phyloP scores from a whole-genome alignment of 2,329 filamentous ascomycete genomes.

The Epichloe gansuensis region DNA sequence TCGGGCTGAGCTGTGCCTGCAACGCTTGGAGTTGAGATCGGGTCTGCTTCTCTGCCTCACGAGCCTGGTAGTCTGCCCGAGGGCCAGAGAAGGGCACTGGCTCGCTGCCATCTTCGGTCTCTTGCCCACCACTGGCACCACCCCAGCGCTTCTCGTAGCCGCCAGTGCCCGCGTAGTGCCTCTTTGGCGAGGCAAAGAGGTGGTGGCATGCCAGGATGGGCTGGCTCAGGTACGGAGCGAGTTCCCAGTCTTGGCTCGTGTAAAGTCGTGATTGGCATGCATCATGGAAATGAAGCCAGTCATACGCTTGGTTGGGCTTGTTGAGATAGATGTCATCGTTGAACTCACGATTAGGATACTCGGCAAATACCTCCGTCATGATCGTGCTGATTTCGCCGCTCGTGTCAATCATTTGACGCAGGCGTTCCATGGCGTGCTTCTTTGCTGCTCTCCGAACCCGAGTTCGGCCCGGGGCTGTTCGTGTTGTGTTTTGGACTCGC shows the following conservation, averaged over 20 bases:
- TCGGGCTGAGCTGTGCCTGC: constrained; percentile 58
- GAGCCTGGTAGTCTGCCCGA: constrained; percentile 67
- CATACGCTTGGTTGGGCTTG: constrained; percentile 79
- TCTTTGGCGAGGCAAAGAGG: constrained; percentile 67
- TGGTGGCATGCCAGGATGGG: constrained; percentile 82
- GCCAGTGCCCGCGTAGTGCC: constrained; percentile 28
- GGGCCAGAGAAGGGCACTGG: constrained; percentile 69
- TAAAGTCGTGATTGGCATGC: constrained; percentile 66
- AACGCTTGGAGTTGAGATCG: constrained; percentile 60
- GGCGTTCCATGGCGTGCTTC: constrained; percentile 57
- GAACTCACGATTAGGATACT: constrained; percentile 77
- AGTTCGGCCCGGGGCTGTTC: constrained; percentile 48
- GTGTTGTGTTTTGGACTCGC: constrained; percentile 30
- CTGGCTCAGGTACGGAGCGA: constrained; percentile 76
- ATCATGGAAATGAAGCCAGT: constrained; percentile 95
- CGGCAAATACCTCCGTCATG: constrained; percentile 70
- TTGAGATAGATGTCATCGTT: constrained; percentile 87
- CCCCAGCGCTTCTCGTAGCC: constrained; percentile 34
- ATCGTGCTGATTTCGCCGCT: constrained; percentile 70
- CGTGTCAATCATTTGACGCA: constrained; percentile 66
- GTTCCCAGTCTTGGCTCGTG: constrained; percentile 83
- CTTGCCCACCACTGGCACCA: constrained; percentile 24
- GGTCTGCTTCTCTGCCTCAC: constrained; percentile 71
- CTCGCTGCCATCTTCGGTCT: constrained; percentile 31
- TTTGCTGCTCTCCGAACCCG: constrained; percentile 60